phyloP scores from a whole-genome alignment of 2,329 filamentous ascomycete genomes.

The Dichotomopilus funicola region DNA sequence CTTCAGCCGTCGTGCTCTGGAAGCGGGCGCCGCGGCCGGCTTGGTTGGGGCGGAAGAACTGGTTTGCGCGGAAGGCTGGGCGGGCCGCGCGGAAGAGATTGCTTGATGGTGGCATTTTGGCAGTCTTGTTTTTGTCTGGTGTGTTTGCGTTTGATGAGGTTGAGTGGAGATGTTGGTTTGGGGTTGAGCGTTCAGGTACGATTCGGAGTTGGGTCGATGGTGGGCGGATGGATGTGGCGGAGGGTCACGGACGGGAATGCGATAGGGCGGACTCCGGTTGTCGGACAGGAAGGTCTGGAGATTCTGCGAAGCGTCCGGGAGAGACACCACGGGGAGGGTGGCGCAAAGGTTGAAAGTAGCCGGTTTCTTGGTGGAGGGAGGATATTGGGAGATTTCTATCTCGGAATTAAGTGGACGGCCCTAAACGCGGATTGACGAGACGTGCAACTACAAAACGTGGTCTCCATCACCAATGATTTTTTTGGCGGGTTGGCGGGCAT shows the following conservation, averaged over 20 bases:
- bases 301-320: not conserved
- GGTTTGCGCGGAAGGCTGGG: conserved; percentile 47
- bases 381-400: too few relatives aligned
- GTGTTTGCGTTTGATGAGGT: not conserved
- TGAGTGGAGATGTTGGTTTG: not conserved
- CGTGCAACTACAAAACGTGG: too few relatives aligned
- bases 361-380: not conserved
- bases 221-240: not conserved
- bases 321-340: not conserved
- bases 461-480: too few relatives aligned
- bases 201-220: not conserved
- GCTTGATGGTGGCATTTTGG: conserved; percentile 24
- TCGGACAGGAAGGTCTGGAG: conserved; percentile 6
- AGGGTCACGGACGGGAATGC: not conserved
- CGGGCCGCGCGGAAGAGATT: conserved; percentile 46
- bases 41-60: conserved; percentile 39
- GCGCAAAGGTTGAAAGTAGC: not conserved
- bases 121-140: not conserved
- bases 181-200: not conserved
- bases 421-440: too few relatives aligned
- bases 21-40: conserved; percentile 46
- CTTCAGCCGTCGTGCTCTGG: conserved; percentile 55
- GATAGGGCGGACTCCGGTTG: conserved; percentile 7
- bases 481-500: too few relatives aligned
- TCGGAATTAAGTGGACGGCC: too few relatives aligned